A percentile compares a stretch with the other conserved stretches of the same genome.
Evolutionary conservation across 192 early-diverging fungal species (phyloP).

Genomic region (Linderina pennispora): DNA sequence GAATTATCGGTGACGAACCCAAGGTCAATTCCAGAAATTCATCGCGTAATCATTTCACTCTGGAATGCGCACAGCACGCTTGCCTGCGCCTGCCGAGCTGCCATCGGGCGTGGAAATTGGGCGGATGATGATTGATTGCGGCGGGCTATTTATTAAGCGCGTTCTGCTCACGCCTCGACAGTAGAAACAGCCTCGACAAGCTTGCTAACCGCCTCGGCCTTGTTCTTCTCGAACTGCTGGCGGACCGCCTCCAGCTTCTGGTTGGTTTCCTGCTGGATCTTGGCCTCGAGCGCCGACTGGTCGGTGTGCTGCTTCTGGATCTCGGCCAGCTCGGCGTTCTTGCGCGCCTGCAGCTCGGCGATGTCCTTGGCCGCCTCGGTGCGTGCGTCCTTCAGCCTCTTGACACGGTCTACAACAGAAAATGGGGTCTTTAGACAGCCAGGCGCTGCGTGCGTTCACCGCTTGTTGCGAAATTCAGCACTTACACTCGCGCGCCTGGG

Average conservation of each 20-base stretch:
- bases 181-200: conserved; percentile 27
- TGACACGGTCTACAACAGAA: conserved; percentile 61
- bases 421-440: not conserved
- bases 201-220: conserved; percentile 22
- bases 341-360: conserved; percentile 74
- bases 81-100: too few species aligned
- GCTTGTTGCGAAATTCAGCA: not conserved
- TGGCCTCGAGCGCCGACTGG: conserved; percentile 25
- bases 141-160: too few species aligned
- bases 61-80: too few species aligned
- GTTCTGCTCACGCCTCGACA: too few species aligned
- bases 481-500: conserved; percentile 77
- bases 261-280: conserved; percentile 30
- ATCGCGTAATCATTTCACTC: too few species aligned
- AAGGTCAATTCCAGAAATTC: too few species aligned
- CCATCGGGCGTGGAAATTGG: too few species aligned
- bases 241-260: conserved; percentile 22
- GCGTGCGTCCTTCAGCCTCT: conserved; percentile 93
- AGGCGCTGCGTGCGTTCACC: not conserved
- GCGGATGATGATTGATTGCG: too few species aligned
- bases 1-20: too few species aligned
- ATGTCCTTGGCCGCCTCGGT: conserved; percentile 91
- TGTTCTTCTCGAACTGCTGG: conserved; percentile 38
- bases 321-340: conserved; percentile 60
- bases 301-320: conserved; percentile 36